These are phyloP conservation scores for Ministeria vibrans DNA, from an alignment of 78 protist species.

Conservation along the genomic window DNA sequence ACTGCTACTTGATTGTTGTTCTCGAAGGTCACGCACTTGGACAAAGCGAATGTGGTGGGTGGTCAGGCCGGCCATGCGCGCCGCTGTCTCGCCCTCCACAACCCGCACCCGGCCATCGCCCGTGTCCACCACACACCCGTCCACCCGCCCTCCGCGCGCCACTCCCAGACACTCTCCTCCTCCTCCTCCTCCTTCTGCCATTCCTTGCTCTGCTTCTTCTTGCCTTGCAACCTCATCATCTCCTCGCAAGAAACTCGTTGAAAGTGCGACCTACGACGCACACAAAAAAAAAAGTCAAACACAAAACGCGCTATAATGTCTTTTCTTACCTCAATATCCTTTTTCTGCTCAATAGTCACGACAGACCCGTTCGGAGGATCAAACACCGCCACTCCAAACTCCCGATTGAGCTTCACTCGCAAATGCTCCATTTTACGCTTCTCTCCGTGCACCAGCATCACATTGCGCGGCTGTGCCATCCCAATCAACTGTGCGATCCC, in stretches of 20 bases:
- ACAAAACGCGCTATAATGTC: no score
- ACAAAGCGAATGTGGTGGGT: neutral
- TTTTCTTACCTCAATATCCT: no score
- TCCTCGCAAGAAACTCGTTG: no score
- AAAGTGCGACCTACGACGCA: no score
- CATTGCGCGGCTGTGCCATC: neutral
- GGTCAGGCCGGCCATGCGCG: neutral
- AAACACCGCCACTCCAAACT: neutral
- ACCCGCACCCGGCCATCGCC: neutral
- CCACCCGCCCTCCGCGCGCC: neutral
- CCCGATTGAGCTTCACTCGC: neutral
- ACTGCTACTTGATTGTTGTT: no score
- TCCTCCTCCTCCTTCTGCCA: neutral
- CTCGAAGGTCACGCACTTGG: neutral
- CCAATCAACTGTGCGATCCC: neutral
- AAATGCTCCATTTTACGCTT: neutral
- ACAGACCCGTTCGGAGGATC: neutral
- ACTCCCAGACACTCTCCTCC: neutral
- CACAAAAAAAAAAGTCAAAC: no score
- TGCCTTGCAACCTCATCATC: no score
- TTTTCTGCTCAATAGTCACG: neutral
- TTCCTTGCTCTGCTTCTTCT: neutral
- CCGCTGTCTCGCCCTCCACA: neutral
- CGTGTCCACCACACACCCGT: neutral
- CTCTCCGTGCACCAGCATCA: slow-evolving; percentile 1